A percentile compares a stretch with the other conserved stretches of the same genome.
phyloP scores from a whole-genome alignment of 1,139 yeast species.

The Oligophagozyma castellii region DNA sequence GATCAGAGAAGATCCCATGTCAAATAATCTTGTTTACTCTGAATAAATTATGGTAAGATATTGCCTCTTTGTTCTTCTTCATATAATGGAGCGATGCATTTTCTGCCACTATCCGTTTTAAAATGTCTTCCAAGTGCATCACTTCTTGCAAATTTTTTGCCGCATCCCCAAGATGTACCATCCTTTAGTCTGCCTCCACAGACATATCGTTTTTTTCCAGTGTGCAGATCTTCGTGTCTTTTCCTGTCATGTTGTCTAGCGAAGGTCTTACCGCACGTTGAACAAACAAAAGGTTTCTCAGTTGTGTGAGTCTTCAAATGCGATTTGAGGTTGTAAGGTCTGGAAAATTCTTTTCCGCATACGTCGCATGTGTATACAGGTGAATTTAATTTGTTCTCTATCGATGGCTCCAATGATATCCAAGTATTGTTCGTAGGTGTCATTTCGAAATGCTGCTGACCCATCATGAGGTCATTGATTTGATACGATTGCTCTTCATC shows the following conservation, averaged over 20 bases:
- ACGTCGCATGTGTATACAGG: conserved; percentile 53
- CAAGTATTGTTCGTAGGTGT: not conserved
- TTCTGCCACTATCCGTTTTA: conserved; percentile 84
- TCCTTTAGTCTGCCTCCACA: conserved; percentile 61
- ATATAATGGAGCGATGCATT: conserved; percentile 60
- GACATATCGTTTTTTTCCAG: conserved; percentile 79
- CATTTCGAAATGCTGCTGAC: not conserved
- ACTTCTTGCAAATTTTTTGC: conserved; percentile 84
- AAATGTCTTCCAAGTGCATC: conserved; percentile 92
- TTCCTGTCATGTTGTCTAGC: conserved; percentile 93
- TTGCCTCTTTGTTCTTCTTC: conserved; percentile 60
- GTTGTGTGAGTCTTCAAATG: conserved; percentile 90
- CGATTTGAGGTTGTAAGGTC: conserved; percentile 86
- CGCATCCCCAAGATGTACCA: conserved; percentile 70
- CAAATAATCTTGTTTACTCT: too few relatives aligned
- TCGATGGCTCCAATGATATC: not conserved
- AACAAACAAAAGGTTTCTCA: conserved; percentile 81
- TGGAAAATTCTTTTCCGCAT: conserved; percentile 77
- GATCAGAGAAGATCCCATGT: too few relatives aligned
- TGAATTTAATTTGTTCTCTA: conserved; percentile 1
- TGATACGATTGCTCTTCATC: not conserved
- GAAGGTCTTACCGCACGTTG: conserved; percentile 83
- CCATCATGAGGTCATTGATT: not conserved
- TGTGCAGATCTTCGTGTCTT: conserved; percentile 84
- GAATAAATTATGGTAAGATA: too few relatives aligned